Percentiles rank a stretch among this genome's conserved stretches.
These are phyloP conservation scores for Ophiostoma montium DNA, from an alignment of 2,329 filamentous ascomycete species.

Conservation along the genomic window DNA sequence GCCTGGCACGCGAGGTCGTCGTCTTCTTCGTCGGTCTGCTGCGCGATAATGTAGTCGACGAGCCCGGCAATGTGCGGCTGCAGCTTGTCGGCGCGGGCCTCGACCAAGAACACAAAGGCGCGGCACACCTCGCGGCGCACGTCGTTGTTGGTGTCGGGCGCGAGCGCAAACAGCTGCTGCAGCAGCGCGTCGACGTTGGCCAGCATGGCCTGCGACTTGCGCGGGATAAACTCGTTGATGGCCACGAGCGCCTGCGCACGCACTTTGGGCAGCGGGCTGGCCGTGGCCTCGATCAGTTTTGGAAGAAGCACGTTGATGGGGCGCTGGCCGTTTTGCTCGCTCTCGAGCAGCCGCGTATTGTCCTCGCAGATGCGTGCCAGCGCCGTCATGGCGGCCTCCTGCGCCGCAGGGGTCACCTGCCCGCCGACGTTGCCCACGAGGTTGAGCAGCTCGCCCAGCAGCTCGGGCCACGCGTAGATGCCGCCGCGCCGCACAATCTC, in stretches of 20 bases:
- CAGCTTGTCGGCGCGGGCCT: constrained; percentile 80
- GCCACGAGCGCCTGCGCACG: constrained; percentile 66
- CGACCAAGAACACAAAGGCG: constrained; percentile 82
- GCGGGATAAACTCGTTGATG: constrained; percentile 83
- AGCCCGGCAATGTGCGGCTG: constrained; percentile 75
- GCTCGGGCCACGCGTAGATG: constrained; percentile 78
- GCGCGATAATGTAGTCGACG: constrained; percentile 82
- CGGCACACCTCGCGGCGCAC: constrained; percentile 89
- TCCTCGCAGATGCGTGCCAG: constrained; percentile 95
- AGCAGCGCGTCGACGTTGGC: constrained; percentile 70
- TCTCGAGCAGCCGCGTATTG: constrained; percentile 73
- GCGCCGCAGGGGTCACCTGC: constrained; percentile 53
- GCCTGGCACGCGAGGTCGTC: constrained; percentile 86
- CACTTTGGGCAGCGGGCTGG: constrained; percentile 61
- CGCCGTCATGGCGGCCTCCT: constrained; percentile 89
- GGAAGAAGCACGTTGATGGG: constrained; percentile 82
- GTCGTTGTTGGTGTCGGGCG: constrained; percentile 62
- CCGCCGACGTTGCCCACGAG: constrained; percentile 62
- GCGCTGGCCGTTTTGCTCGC: constrained; percentile 75
- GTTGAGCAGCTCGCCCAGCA: constrained; percentile 68
- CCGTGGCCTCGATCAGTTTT: constrained; percentile 76
- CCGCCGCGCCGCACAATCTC: constrained; percentile 77
- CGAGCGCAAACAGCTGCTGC: constrained; percentile 67
- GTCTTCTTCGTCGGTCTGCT: constrained; percentile 76
- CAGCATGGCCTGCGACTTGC: constrained; percentile 69